Base-by-base conservation (phyloP, 306 rosid species). In the Purshia tridentata region DNA sequence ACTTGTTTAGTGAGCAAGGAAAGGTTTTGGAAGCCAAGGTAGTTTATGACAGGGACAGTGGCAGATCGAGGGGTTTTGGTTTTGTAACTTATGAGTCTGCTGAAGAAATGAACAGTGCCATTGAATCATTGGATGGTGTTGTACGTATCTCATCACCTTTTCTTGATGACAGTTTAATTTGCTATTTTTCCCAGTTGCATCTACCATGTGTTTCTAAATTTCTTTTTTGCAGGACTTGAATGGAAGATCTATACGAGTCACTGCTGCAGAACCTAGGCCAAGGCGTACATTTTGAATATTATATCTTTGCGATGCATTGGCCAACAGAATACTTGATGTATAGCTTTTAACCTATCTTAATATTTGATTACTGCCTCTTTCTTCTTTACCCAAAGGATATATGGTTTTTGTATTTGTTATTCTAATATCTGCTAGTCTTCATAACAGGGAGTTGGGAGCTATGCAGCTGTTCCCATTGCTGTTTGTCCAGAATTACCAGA, bases 31-130 rank as follows among this genome's bases (percentile, higher is more conserved):
- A 94, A 52, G 99, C 99, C 18, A 91, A 79, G 84, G 99, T 94
- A 5, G 84, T 94, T 77, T 91, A 78, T 73, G 99, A 94, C 69
- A 88, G 96, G 83, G 99, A 94, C n/a, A 94, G 89, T 86, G 99
- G 99, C 48, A 86, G 90, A 72, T 94, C 99, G 35, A 94, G 89
- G 80, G 99, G 99, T 37, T 94, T 94, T 62, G 96, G 99, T 65
- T 94, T 94, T 80, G 96, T 94, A 73, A 91, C 99, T 46, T 91
- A 68, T 72, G 56, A 81, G 70, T 81, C 86, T 47, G 76, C 93
- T 6, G 86, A 85, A 23, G 97, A 91, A 80, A 93, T 88, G 76
- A 81, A 72, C 85, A 72, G 77, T 77, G 99, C 97, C 58, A 84
- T 94, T 79, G 83, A 79, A 62, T 85, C 87, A 75, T 87, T 94